A percentile compares a stretch with the other conserved stretches of the same genome.
Conservation (phyloP, 179 eudicot genomes). For the Silene vulgaris region DNA sequence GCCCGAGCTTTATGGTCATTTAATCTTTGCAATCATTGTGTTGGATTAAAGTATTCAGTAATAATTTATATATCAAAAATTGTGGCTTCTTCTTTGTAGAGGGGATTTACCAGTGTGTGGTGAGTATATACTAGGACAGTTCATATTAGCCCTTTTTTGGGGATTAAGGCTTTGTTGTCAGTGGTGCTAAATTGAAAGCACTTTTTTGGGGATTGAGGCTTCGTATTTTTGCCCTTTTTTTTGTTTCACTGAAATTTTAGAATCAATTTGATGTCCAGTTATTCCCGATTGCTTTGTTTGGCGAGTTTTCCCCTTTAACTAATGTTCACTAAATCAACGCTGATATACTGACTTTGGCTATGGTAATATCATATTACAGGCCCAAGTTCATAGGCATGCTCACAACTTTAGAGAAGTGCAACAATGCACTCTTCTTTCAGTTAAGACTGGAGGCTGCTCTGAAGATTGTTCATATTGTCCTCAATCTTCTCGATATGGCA, state of each 20-base stretch:
- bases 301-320: not conserved
- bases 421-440: constrained; percentile 91
- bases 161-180: not conserved
- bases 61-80: not conserved
- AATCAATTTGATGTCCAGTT: not conserved
- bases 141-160: not conserved
- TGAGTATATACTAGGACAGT: not conserved
- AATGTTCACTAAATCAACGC: not conserved
- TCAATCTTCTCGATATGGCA: constrained; percentile 83
- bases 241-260: too few species aligned
- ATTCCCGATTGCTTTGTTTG: not conserved
- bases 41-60: not conserved
- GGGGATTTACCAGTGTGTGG: not conserved
- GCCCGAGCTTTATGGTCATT: not conserved
- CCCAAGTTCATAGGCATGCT: constrained; percentile 96
- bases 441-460: constrained; percentile 97
- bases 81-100: not conserved
- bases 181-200: not conserved
- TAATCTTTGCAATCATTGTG: not conserved
- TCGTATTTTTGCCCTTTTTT: not conserved
- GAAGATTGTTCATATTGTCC: constrained; percentile 98
- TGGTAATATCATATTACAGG: constrained; percentile 40
- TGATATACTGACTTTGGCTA: constrained; percentile 1
- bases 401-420: constrained; percentile 98
- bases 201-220: not conserved